Base-by-base conservation (phyloP, 2,329 filamentous ascomycete species). In the Chrysoporthe austroafricana region DNA sequence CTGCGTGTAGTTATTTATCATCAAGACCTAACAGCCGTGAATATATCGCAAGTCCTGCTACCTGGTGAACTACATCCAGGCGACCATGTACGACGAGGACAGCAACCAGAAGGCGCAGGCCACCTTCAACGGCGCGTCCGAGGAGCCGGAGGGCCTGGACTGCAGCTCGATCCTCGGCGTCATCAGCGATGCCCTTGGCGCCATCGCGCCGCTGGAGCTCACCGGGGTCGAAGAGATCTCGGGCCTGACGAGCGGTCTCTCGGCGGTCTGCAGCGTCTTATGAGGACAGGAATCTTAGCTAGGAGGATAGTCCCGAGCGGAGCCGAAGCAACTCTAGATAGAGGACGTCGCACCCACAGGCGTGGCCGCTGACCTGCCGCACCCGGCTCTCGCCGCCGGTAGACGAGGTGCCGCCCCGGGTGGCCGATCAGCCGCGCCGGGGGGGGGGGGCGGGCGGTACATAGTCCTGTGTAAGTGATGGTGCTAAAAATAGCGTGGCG, bases 401-500 rank as follows among this genome's bases (percentile, higher is more conserved):
- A 6, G 21, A 32, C 14, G 59, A 18, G 21, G 7, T 2, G 54
- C 54, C 14, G 54, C 13, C 7, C 54, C 8, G 54, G 26, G 26
- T 26, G 14, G 26, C 26, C 13, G 21, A 26, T 34, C 54, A 9
- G 21, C 21, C 21, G 21, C 21, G 21, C 7, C 13, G 14, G 54
- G 32, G 13, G 18, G 18, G n/a, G 13, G 21, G 26, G 32, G 26
- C 7, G 14, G 21, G 42, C 42, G 59, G 42, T 26, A 6, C 42
- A n/a, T 46, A 32, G 26, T 26, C 26, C 26, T 26, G 26, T 26
- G 26, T 26, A 26, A 26, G 26, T 26, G 26, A 16, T 39, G 18
- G 9, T 56, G 52, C 36, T 56, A 63, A 54, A 44, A 54, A 54
- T 56, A 63, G 16, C 13, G n/a, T 26, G 34, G 4, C 48, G 62